Conservation (phyloP, 2,329 filamentous ascomycete genomes). For the Metarhizium humberi region DNA sequence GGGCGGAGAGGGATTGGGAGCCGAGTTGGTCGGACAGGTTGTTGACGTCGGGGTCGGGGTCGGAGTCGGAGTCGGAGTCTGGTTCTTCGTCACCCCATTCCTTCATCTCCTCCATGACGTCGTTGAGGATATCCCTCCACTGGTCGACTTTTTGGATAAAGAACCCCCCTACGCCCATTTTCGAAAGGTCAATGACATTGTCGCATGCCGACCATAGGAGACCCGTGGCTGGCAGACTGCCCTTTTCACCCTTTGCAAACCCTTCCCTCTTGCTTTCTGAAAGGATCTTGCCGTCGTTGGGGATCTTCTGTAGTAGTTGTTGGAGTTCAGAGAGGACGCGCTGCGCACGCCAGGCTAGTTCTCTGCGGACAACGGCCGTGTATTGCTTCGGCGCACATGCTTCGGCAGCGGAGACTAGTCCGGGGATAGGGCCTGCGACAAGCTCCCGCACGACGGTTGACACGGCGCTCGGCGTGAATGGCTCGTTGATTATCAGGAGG, state of each 20-base stretch:
- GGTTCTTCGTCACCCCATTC: slow-evolving; percentile 74
- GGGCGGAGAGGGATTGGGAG: slow-evolving; percentile 23
- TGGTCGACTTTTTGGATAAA: slow-evolving; percentile 64
- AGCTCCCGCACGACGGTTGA: slow-evolving; percentile 61
- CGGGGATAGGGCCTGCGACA: slow-evolving; percentile 63
- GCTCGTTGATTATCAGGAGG: slow-evolving; percentile 75
- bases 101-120: slow-evolving; percentile 77
- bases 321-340: slow-evolving; percentile 54
- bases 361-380: slow-evolving; percentile 52
- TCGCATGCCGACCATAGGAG: slow-evolving; percentile 82
- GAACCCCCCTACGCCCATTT: slow-evolving; percentile 59
- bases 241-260: slow-evolving; percentile 32
- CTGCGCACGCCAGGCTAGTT: slow-evolving; percentile 51
- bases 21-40: slow-evolving; percentile 21
- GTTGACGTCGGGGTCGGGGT: slow-evolving; percentile 29
- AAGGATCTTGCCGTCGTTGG: slow-evolving; percentile 45
- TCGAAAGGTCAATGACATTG: slow-evolving; percentile 52
- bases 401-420: slow-evolving; percentile 61
- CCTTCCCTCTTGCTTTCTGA: slow-evolving; percentile 15
- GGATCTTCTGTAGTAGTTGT: slow-evolving; percentile 50
- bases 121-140: slow-evolving; percentile 65
- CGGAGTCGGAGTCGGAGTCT: slow-evolving; percentile 48
- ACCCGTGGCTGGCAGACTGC: slow-evolving; percentile 58
- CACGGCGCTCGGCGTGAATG: slow-evolving; percentile 74
- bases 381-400: slow-evolving; percentile 53